These are phyloP conservation scores for Garcia nutans DNA, from an alignment of 345 rosid species.

Conservation along the genomic window DNA sequence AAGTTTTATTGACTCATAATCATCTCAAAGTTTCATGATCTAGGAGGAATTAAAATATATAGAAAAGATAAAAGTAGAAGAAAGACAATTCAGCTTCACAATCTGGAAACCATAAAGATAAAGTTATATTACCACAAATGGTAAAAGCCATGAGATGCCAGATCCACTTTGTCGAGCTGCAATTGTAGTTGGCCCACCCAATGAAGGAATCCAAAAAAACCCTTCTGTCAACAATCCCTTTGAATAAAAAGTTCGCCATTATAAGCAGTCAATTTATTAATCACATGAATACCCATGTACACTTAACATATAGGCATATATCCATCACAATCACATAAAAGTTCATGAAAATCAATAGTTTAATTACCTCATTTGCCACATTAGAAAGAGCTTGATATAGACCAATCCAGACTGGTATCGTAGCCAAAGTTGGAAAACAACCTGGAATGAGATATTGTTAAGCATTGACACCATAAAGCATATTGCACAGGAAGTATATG, in stretches of 20 bases:
- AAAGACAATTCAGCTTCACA: slow-evolving; percentile 9
- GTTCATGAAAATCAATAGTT: slow-evolving; percentile 5
- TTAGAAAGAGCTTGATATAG: slow-evolving; percentile 94
- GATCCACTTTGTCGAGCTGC: slow-evolving; percentile 98
- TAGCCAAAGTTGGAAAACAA: slow-evolving; percentile 65
- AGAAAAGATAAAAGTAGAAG: not conserved
- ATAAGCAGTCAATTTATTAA: slow-evolving; percentile 18
- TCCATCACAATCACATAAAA: slow-evolving; percentile 4
- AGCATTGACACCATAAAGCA: slow-evolving; percentile 18
- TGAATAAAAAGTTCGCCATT: slow-evolving; percentile 15
- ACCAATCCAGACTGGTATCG: slow-evolving; percentile 96
- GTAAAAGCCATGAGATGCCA: slow-evolving; percentile 94
- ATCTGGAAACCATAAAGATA: slow-evolving; percentile 3
- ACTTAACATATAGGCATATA: not conserved
- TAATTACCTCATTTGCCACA: slow-evolving; percentile 88
- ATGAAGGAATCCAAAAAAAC: slow-evolving; percentile 97
- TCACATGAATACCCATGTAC: not conserved
- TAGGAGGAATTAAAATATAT: not conserved
- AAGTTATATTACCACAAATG: slow-evolving; percentile 77
- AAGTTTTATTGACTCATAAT: not conserved
- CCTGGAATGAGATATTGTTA: slow-evolving; percentile 46
- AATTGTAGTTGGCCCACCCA: slow-evolving; percentile 91
- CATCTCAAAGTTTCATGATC: not conserved
- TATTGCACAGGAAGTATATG: slow-evolving; percentile 5
- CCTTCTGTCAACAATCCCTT: slow-evolving; percentile 94